Conservation (phyloP, 352 stramenopile genomes). For the Globisporangium viniferum region DNA sequence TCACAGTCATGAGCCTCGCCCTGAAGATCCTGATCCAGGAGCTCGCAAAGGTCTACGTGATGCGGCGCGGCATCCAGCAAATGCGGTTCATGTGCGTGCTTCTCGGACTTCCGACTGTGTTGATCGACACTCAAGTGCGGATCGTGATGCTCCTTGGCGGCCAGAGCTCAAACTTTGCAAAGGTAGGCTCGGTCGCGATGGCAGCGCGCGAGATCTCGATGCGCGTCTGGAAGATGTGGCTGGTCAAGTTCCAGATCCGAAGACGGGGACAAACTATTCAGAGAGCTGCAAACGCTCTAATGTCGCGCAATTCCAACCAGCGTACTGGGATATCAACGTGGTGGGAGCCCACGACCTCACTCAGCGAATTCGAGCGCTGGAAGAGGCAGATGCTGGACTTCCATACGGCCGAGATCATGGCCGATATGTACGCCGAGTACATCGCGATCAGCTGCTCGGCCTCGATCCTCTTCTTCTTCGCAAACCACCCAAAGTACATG, state of each 20-base stretch:
- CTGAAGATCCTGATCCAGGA: slow-evolving; percentile 22
- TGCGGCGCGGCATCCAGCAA: slow-evolving; percentile 25
- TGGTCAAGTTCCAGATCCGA: slow-evolving; percentile 8
- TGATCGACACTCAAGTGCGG: slow-evolving; percentile 43
- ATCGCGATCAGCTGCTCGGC: slow-evolving; percentile 43
- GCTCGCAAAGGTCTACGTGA: slow-evolving; percentile 22
- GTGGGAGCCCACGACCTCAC: not conserved
- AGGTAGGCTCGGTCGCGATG: slow-evolving; percentile 23
- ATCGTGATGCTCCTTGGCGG: slow-evolving; percentile 28
- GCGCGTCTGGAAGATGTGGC: slow-evolving; percentile 21
- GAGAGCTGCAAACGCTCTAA: not conserved
- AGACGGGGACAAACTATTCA: not conserved
- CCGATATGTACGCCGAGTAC: slow-evolving; percentile 53
- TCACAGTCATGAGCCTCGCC: not conserved
- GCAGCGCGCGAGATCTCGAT: slow-evolving; percentile 27
- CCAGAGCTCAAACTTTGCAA: slow-evolving; percentile 20
- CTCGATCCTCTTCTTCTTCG: slow-evolving; percentile 41
- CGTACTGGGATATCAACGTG: not conserved
- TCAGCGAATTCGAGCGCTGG: not conserved
- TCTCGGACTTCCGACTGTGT: slow-evolving; percentile 32
- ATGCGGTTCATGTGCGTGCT: slow-evolving; percentile 36
- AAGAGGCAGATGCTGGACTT: slow-evolving; percentile 11
- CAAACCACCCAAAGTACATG: slow-evolving; percentile 28
- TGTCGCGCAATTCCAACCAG: not conserved
- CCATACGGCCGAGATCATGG: slow-evolving; percentile 32